Evolutionary conservation across 306 rosid genomes (phyloP), one percentile per base, ranked within the genome.

Genomic region (Lotus japonicus): DNA sequence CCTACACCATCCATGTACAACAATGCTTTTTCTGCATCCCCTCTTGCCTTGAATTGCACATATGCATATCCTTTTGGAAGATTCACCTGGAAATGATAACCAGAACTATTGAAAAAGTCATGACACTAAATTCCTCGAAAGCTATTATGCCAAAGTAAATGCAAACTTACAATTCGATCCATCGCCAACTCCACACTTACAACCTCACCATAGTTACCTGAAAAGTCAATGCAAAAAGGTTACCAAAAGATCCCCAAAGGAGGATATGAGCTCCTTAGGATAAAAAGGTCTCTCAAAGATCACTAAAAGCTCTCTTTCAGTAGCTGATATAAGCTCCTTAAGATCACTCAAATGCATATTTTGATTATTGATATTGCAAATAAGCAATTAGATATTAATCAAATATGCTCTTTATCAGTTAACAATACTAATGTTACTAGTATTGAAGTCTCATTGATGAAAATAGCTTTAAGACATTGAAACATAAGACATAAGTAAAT

Each of bases 11-110:
- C 96, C 97, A 95, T 95, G 73, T 56, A 77, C 63, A 85, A 51
- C 26, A 81, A 91, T 35, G 99, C 99, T 28, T 95, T 88, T 78
- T 95, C 99, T 41, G 99, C 97, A 76, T 83, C 92, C 39, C 79
- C 88, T 79, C 97, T 91, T 17, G 84, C 78, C 86, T 95, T 95
- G 86, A 88, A 95, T 69, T 88, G 92, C 77, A 95, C 97, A 45
- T 95, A 95, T 68, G 89, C 99, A 73, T 79, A 90, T 64, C 99
- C 99, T 83, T 81, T 90, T 5, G 99, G 99, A 82, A 95, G 92
- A 76, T 95, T 90, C 66, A 95, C 96, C 97, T 95, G 79, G 58
- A 81, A 61, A 62, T 8, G 9, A 48, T 16, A 16, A 14, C 3
- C 21, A 42, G 64, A 43, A 42, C 18, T 16, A 15, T 51, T 78